Evolutionary conservation across 495 filamentous ascomycete genomes (phyloP).

Genomic region (Daldinia childiae): DNA sequence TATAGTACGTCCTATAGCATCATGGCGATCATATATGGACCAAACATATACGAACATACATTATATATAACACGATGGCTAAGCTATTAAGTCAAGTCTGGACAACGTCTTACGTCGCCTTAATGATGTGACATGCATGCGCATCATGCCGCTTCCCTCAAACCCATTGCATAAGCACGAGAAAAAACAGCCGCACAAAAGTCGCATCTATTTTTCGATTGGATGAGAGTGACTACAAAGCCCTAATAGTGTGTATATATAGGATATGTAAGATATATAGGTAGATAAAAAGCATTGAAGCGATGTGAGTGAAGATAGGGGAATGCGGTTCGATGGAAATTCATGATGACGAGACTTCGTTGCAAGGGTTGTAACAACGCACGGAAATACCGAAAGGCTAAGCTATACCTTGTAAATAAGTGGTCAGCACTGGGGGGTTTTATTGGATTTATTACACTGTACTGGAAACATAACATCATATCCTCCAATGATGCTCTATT

Average conservation of each 20-base stretch:
- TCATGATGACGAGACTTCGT: constrained; percentile 8
- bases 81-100: constrained; percentile 1
- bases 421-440: constrained; percentile 8
- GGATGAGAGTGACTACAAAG: constrained; percentile 20
- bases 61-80: neutral
- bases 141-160: constrained; percentile 41
- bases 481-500: constrained; percentile 22
- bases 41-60: neutral
- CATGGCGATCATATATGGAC: constrained; percentile 14
- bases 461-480: constrained; percentile 13
- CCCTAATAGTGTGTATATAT: neutral
- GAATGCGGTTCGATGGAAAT: constrained; percentile 18
- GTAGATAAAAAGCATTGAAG: constrained; percentile 8
- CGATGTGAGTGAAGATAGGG: constrained; percentile 10
- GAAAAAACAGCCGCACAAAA: constrained; percentile 40
- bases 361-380: constrained; percentile 7
- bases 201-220: constrained; percentile 35
- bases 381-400: constrained; percentile 12
- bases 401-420: constrained; percentile 2
- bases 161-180: constrained; percentile 31
- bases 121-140: constrained; percentile 44
- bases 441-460: constrained; percentile 14
- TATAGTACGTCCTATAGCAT: constrained; percentile 11
- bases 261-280: constrained; percentile 19
- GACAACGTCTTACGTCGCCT: constrained; percentile 34